These are phyloP conservation scores for Backusella australiensis DNA, from an alignment of 192 early-diverging fungal species.

Conservation along the genomic window DNA sequence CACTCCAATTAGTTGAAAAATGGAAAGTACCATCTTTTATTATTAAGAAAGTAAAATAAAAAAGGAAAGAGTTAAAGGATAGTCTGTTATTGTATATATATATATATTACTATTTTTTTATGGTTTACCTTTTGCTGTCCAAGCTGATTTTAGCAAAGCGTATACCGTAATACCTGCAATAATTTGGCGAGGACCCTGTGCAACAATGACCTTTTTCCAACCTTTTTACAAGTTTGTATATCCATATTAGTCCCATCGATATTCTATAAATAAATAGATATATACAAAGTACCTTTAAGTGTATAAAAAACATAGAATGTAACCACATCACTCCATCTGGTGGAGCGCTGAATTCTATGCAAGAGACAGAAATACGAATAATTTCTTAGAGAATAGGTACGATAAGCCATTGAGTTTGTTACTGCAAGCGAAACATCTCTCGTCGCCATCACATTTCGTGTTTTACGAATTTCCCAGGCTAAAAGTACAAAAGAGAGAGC, in stretches of 20 bases:
- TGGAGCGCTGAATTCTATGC: slow-evolving; percentile 62
- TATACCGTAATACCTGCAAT: slow-evolving; percentile 58
- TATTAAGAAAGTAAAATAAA: neutral
- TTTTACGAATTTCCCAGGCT: slow-evolving; percentile 67
- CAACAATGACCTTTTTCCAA: slow-evolving; percentile 83
- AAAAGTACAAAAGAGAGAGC: slow-evolving; percentile 67
- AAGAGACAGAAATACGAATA: slow-evolving; percentile 87
- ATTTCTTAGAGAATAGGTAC: slow-evolving; percentile 69
- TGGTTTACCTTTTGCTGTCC: slow-evolving; percentile 13
- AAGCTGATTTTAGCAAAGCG: slow-evolving; percentile 32
- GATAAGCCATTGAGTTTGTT: slow-evolving; percentile 71
- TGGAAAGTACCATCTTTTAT: slow-evolving; percentile 13
- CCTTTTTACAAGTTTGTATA: slow-evolving; percentile 39
- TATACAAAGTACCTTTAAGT: slow-evolving; percentile 60
- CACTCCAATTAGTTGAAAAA: slow-evolving; percentile 9
- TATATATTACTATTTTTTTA: neutral
- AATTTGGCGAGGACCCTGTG: slow-evolving; percentile 79
- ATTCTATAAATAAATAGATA: neutral
- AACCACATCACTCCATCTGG: slow-evolving; percentile 60
- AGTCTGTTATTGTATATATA: no score
- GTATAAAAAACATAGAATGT: slow-evolving; percentile 88
- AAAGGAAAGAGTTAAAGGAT: neutral
- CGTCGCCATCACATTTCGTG: slow-evolving; percentile 57
- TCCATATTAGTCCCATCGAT: neutral
- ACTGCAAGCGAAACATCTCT: slow-evolving; percentile 77